Conservation (phyloP, 768 basidiomycete species). For the Heimioporus sp. region DNA sequence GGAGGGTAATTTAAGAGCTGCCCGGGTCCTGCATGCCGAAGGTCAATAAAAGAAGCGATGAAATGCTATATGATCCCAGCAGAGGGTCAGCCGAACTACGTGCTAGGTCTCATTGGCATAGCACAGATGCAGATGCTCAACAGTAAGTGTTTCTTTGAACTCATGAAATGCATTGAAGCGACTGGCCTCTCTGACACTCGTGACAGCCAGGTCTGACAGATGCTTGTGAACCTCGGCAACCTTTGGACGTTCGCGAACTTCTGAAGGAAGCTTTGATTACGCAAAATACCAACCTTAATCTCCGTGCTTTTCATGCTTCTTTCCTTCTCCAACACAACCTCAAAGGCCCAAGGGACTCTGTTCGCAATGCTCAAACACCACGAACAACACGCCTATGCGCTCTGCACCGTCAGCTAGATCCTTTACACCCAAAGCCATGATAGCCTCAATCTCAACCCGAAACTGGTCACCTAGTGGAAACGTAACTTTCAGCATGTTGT, state of each 20-base stretch:
- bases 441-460: constrained; percentile 58
- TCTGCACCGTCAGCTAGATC: constrained; percentile 87
- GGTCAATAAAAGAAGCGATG: constrained; percentile 59
- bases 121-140: constrained; percentile 86
- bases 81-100: constrained; percentile 71
- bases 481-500: constrained; percentile 78
- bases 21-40: constrained; percentile 74
- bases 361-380: constrained; percentile 82
- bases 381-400: constrained; percentile 82
- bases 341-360: constrained; percentile 80
- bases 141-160: constrained; percentile 42
- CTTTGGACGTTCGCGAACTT: constrained; percentile 82
- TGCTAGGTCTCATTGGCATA: constrained; percentile 80
- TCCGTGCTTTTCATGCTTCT: constrained; percentile 91
- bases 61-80: constrained; percentile 67
- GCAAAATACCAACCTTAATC: constrained; percentile 73
- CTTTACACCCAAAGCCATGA: constrained; percentile 86
- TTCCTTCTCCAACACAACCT: constrained; percentile 82
- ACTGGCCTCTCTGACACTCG: constrained; percentile 8
- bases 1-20: constrained; percentile 84
- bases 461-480: constrained; percentile 60
- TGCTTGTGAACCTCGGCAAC: constrained; percentile 68
- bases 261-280: constrained; percentile 87
- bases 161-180: background rate
- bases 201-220: constrained; percentile 81